Conservation (phyloP, 371 early-diverging fungal species). For the Mucor mucedo region DNA sequence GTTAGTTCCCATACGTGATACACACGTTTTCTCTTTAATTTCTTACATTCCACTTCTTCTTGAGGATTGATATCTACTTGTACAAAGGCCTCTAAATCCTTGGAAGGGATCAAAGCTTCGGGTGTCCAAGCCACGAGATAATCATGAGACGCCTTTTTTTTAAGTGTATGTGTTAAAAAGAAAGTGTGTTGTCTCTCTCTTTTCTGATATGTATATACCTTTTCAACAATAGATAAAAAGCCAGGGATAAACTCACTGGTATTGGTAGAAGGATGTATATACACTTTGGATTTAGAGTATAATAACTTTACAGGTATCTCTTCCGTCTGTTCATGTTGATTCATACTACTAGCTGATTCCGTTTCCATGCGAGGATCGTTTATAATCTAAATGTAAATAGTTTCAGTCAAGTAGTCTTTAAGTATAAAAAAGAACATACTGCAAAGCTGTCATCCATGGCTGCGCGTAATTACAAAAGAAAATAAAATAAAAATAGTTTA, state of each 20-base stretch:
- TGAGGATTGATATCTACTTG: slow-evolving; percentile 43
- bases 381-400: slow-evolving; percentile 18
- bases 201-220: slow-evolving; percentile 16
- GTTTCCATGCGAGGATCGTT: slow-evolving; percentile 17
- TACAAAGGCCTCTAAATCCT: slow-evolving; percentile 50
- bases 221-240: slow-evolving; percentile 48
- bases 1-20: not conserved
- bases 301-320: slow-evolving; percentile 35
- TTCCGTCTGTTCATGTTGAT: not conserved
- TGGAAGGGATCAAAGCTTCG: slow-evolving; percentile 40
- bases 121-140: slow-evolving; percentile 56
- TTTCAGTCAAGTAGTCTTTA: no score
- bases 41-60: slow-evolving; percentile 30
- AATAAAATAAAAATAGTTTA: no score
- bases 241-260: slow-evolving; percentile 45
- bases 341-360: not conserved
- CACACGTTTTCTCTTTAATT: not conserved
- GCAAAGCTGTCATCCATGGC: no score
- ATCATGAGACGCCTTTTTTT: slow-evolving; percentile 32
- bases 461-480: no score
- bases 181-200: not conserved
- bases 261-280: slow-evolving; percentile 48
- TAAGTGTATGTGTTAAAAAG: not conserved
- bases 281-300: slow-evolving; percentile 57
- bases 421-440: no score